Base-by-base conservation (phyloP, 345 rosid species). In the Eutrema heterophyllum region DNA sequence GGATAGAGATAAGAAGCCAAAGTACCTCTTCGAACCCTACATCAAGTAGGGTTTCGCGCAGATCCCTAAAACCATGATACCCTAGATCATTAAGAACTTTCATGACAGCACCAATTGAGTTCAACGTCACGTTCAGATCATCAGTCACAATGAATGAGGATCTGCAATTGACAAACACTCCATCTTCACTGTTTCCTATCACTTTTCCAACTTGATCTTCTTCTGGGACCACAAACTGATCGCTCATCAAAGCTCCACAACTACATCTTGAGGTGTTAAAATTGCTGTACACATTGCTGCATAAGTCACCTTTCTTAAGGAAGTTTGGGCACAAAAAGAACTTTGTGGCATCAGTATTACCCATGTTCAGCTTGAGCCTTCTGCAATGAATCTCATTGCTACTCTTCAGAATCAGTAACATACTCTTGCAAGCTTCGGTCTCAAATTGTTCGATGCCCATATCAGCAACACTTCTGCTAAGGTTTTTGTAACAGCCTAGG, bases 21-120 rank as follows among this genome's bases (percentile, higher is more conserved):
- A 68, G 12, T 64, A 73, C 71, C 58, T 73, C 71, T 35, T 73
- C 11, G 0, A 48, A 32, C 4, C 70, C 66, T 12, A 73, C 50
- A 5, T 56, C 39, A 55, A 55, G 27, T 10, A 45, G 32, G 30
- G 36, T 64, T 44, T 64, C 57, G 0, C 6, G 49, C 4, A 64
- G 18, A 21, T 64, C 55, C 11, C 9, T 44, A 21, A 54, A 43
- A 64, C 26, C 63, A 3, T 0, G 1, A 16, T 45, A 70, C 1
- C 79, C 55, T 12, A 13, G 46, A 24, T 50, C 26, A 18, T 15
- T 67, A 2, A 75, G 32, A 24, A 67, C 27, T 5, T 29, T 68
- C 49, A 50, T 21, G 39, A 54, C 2, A 55, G 3, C 40, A 32
- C 54, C 60, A 26, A 50, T 32, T 12, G 43, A 57, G 56, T 69